phyloP scores from a whole-genome alignment of 2,329 filamentous ascomycete genomes.

The Penicillium paneum region DNA sequence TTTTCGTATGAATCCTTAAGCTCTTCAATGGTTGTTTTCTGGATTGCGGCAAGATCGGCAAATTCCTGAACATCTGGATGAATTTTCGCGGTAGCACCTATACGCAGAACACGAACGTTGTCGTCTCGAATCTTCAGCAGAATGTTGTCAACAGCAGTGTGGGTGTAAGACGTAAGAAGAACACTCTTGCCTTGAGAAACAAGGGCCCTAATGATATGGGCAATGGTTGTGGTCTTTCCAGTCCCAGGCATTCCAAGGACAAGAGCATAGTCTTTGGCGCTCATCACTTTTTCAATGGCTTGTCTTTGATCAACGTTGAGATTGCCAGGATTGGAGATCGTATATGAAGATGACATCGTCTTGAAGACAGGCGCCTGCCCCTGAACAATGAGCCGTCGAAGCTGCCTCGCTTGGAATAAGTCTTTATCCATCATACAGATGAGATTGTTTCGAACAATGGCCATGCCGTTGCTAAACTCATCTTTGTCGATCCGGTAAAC shows the following conservation, averaged over 20 bases:
- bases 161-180: slow-evolving; percentile 89
- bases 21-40: slow-evolving; percentile 75
- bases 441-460: slow-evolving; percentile 87
- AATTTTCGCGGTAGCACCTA: slow-evolving; percentile 80
- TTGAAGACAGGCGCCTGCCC: slow-evolving; percentile 71
- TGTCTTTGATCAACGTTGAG: slow-evolving; percentile 84
- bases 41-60: slow-evolving; percentile 70
- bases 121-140: slow-evolving; percentile 83
- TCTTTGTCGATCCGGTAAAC: slow-evolving; percentile 91
- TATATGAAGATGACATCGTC: slow-evolving; percentile 60
- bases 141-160: slow-evolving; percentile 98
- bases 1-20: slow-evolving; percentile 80
- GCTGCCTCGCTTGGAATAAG: slow-evolving; percentile 65
- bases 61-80: slow-evolving; percentile 86
- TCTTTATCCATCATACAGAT: slow-evolving; percentile 85
- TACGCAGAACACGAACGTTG: slow-evolving; percentile 73
- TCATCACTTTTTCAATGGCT: slow-evolving; percentile 94
- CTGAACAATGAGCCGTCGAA: slow-evolving; percentile 78
- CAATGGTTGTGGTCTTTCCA: slow-evolving; percentile 96
- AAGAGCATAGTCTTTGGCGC: slow-evolving; percentile 90
- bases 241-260: slow-evolving; percentile 98
- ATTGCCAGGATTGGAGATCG: slow-evolving; percentile 52
- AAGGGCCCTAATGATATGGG: slow-evolving; percentile 89
- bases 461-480: slow-evolving; percentile 98
- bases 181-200: slow-evolving; percentile 89